Percentiles rank a stretch among this genome's conserved stretches.
phyloP scores from a whole-genome alignment of 2,329 filamentous ascomycete genomes.

The Grosmannia serpens region DNA sequence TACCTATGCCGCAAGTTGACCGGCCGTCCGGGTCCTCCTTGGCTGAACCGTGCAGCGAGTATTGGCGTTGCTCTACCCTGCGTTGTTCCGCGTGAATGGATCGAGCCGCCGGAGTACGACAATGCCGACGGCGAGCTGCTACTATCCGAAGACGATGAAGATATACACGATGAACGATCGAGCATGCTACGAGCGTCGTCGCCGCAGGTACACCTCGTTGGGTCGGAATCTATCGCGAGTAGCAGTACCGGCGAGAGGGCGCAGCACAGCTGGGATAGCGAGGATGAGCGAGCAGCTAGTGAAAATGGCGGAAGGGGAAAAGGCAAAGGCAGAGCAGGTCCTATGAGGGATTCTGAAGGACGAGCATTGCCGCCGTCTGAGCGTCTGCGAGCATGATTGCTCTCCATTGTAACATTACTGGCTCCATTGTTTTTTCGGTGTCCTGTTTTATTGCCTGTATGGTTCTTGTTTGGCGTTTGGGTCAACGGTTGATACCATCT shows the following conservation, averaged over 20 bases:
- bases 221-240: slow-evolving; percentile 1
- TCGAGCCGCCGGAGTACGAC: slow-evolving; percentile 66
- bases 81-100: slow-evolving; percentile 72
- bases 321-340: slow-evolving; percentile 27
- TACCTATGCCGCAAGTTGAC: slow-evolving; percentile 65
- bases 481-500: background rate
- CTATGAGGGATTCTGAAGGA: slow-evolving; percentile 36
- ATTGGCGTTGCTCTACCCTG: slow-evolving; percentile 74
- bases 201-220: slow-evolving; percentile 13
- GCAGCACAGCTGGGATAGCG: slow-evolving; percentile 21
- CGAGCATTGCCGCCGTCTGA: slow-evolving; percentile 41
- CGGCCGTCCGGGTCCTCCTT: slow-evolving; percentile 55
- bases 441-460: background rate
- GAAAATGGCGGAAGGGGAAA: slow-evolving; percentile 30
- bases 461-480: slow-evolving; percentile 1
- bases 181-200: slow-evolving; percentile 25
- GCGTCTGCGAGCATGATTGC: slow-evolving; percentile 28
- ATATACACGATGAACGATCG: slow-evolving; percentile 22
- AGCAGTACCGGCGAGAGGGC: slow-evolving; percentile 15
- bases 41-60: slow-evolving; percentile 75
- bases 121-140: slow-evolving; percentile 60
- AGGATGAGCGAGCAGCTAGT: slow-evolving; percentile 30
- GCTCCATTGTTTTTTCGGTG: background rate
- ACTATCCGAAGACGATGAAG: slow-evolving; percentile 37
- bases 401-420: background rate